phyloP scores from a whole-genome alignment of 257 asterid species.

The Anisodus tanguticus region DNA sequence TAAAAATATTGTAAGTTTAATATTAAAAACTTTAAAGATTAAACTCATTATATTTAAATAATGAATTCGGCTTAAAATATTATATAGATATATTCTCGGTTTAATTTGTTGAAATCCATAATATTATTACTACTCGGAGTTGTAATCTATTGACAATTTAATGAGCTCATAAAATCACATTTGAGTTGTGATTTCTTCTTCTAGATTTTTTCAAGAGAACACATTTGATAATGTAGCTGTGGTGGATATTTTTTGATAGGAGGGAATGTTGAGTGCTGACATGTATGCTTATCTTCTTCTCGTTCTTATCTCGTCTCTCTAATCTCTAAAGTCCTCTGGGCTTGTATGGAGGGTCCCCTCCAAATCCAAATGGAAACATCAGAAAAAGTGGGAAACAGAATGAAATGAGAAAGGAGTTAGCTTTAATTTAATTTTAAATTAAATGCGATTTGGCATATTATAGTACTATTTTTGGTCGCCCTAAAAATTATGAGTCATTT shows the following conservation, averaged over 20 bases:
- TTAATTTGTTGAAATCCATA: too few species aligned
- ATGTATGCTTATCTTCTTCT: slow-evolving; percentile 49
- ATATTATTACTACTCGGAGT: too few species aligned
- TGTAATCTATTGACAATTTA: too few species aligned
- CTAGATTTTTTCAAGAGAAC: not conserved
- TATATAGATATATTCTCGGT: too few species aligned
- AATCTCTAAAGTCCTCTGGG: not conserved
- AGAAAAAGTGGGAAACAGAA: slow-evolving; percentile 21
- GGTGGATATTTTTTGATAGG: slow-evolving; percentile 2
- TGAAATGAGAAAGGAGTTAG: not conserved
- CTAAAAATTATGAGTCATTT: too few species aligned
- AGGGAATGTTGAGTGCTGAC: slow-evolving; percentile 37
- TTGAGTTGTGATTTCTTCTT: not conserved
- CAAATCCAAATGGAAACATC: slow-evolving; percentile 21
- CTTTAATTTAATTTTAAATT: not conserved
- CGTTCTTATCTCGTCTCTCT: slow-evolving; percentile 49
- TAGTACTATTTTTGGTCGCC: too few species aligned
- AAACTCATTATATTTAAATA: too few species aligned
- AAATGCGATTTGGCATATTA: not conserved
- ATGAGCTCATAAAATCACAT: not conserved
- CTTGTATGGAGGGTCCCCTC: not conserved
- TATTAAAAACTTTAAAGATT: too few species aligned
- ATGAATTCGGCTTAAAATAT: too few species aligned
- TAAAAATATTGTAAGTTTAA: too few species aligned
- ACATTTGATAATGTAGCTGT: not conserved